These are phyloP conservation scores for Lophiostoma macrostomum DNA, from an alignment of 495 filamentous ascomycete species.

Conservation along the genomic window DNA sequence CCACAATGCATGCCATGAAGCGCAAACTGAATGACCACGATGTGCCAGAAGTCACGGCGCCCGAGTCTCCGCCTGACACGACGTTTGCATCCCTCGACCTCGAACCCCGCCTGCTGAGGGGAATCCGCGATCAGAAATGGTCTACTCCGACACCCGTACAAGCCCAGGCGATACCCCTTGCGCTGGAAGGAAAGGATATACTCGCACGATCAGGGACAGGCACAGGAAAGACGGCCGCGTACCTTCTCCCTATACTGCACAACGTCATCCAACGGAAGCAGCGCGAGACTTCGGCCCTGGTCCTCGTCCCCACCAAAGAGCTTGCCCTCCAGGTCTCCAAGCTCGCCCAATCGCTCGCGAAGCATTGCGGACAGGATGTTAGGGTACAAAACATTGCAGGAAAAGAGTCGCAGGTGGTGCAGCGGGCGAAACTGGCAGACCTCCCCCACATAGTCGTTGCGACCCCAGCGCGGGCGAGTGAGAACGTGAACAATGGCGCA, in stretches of 20 bases:
- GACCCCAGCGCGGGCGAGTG: slow-evolving; percentile 74
- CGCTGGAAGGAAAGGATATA: slow-evolving; percentile 87
- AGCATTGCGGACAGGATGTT: slow-evolving; percentile 81
- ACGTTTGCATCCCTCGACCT: slow-evolving; percentile 53
- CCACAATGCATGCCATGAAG: slow-evolving; percentile 49
- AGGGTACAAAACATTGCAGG: slow-evolving; percentile 80
- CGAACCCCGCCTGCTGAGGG: slow-evolving; percentile 81
- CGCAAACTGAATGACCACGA: slow-evolving; percentile 62
- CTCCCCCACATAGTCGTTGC: slow-evolving; percentile 84
- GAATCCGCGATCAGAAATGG: slow-evolving; percentile 78
- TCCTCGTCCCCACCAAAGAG: slow-evolving; percentile 92
- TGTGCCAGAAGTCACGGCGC: slow-evolving; percentile 46
- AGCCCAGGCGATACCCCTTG: slow-evolving; percentile 80
- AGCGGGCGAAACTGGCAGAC: slow-evolving; percentile 80
- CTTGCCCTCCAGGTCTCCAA: slow-evolving; percentile 86
- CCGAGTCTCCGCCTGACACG: slow-evolving; percentile 3
- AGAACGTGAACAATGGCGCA: slow-evolving; percentile 65
- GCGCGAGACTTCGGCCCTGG: slow-evolving; percentile 59
- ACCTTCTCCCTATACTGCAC: slow-evolving; percentile 85
- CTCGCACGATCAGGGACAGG: slow-evolving; percentile 51
- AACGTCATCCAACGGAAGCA: slow-evolving; percentile 71
- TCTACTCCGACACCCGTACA: slow-evolving; percentile 82
- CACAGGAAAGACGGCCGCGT: slow-evolving; percentile 84
- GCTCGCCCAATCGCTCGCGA: slow-evolving; percentile 64
- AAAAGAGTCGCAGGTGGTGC: slow-evolving; percentile 80